Percentiles rank a stretch among this genome's conserved stretches.
These are phyloP conservation scores for Effrenium voratum DNA, from an alignment of 73 alveolate species.

Conservation along the genomic window DNA sequence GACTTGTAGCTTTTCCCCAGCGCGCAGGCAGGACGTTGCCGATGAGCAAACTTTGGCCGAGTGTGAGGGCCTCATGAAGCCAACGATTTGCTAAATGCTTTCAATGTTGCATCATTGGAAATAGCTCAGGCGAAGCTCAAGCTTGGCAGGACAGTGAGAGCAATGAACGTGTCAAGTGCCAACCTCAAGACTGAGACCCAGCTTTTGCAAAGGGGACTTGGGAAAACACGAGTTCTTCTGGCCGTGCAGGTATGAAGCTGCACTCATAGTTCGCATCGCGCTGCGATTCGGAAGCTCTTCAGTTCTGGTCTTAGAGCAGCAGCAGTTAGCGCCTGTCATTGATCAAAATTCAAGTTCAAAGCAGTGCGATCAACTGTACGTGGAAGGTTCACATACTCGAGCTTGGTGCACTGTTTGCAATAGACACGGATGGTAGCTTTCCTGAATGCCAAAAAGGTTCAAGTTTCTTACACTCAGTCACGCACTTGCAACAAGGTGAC, in stretches of 20 bases:
- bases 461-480: too few species aligned
- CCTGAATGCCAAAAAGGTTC: too few species aligned
- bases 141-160: constrained; percentile 91
- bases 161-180: constrained; percentile 56
- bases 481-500: too few species aligned
- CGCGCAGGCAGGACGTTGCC: constrained; percentile 51
- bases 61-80: neutral
- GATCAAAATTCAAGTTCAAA: too few species aligned
- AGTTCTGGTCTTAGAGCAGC: neutral
- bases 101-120: too few species aligned
- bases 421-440: too few species aligned
- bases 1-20: neutral
- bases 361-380: too few species aligned
- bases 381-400: too few species aligned
- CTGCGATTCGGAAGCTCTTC: constrained; percentile 64
- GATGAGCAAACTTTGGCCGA: constrained; percentile 78
- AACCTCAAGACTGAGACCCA: neutral
- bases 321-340: too few species aligned
- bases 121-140: constrained; percentile 63
- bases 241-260: constrained; percentile 67
- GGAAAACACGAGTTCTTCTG: neutral
- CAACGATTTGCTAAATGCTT: too few species aligned
- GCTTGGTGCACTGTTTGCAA: too few species aligned
- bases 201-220: neutral
- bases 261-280: constrained; percentile 88